Conservation (phyloP, 306 rosid species). For the Vigna radiata region DNA sequence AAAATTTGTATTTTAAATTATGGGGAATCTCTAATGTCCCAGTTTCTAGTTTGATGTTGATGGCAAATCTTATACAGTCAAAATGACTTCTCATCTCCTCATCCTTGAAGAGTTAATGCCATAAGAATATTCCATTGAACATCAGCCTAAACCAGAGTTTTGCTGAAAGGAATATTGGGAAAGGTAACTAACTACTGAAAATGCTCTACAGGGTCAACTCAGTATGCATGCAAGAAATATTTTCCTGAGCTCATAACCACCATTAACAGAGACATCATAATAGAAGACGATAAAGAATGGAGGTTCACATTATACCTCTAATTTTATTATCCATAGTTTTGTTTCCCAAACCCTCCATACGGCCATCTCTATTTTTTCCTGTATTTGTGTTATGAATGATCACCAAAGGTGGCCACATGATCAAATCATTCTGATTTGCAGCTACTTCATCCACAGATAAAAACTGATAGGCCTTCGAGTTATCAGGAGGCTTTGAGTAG, state of each 20-base stretch:
- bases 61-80: conserved; percentile 33
- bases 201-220: conserved; percentile 30
- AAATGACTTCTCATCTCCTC: conserved; percentile 30
- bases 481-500: conserved; percentile 86
- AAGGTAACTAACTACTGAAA: conserved; percentile 30
- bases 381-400: conserved; percentile 91
- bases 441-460: conserved; percentile 94
- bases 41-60: conserved; percentile 32
- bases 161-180: conserved; percentile 28
- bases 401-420: conserved; percentile 99
- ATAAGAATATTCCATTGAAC: conserved; percentile 28
- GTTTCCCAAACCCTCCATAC: conserved; percentile 99
- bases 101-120: conserved; percentile 32
- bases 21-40: conserved; percentile 22
- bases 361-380: conserved; percentile 92
- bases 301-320: conserved; percentile 79
- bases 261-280: conserved; percentile 42
- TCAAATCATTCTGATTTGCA: conserved; percentile 88
- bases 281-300: conserved; percentile 51
- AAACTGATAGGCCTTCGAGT: conserved; percentile 80
- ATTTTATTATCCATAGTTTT: conserved; percentile 90
- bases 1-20: conserved; percentile 20
- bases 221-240: conserved; percentile 36
- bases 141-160: conserved; percentile 34
- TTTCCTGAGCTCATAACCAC: no score